Conservation (phyloP, 345 rosid species). For the Streptanthus diversifolius region DNA sequence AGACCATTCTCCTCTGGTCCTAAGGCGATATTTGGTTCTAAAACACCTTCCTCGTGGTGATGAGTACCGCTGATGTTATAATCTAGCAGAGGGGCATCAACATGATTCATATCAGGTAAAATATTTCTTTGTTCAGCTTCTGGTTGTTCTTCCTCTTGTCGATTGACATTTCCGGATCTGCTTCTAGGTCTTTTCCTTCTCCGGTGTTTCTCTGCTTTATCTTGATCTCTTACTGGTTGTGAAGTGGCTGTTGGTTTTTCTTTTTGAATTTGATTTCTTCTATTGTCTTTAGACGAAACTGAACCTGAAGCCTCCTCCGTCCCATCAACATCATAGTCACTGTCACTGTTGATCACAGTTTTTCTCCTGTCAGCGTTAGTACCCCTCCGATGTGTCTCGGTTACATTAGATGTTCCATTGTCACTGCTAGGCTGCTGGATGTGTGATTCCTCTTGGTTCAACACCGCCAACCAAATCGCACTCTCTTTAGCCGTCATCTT, state of each 20-base stretch:
- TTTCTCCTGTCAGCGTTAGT: constrained; percentile 43
- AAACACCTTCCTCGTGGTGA: constrained; percentile 37
- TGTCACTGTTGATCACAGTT: constrained; percentile 52
- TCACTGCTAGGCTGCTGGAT: constrained; percentile 82
- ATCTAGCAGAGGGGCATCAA: constrained; percentile 42
- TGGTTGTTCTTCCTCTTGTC: constrained; percentile 34
- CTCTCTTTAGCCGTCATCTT: constrained; percentile 99
- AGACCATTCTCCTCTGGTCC: constrained; percentile 43
- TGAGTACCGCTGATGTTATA: constrained; percentile 35
- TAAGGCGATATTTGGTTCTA: constrained; percentile 30
- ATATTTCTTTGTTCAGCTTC: constrained; percentile 38
- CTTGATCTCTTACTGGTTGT: constrained; percentile 38
- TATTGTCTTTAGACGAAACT: constrained; percentile 73
- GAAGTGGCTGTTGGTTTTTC: constrained; percentile 27
- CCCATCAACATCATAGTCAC: constrained; percentile 88
- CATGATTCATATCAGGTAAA: constrained; percentile 61
- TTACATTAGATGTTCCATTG: constrained; percentile 76
- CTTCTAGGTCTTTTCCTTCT: constrained; percentile 45
- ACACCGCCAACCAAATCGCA: constrained; percentile 92
- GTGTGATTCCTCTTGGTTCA: constrained; percentile 77
- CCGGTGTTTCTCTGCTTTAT: constrained; percentile 39
- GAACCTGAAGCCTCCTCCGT: constrained; percentile 65
- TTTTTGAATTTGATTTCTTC: constrained; percentile 44
- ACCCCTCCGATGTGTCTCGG: constrained; percentile 54
- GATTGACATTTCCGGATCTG: constrained; percentile 38